A percentile compares a stretch with the other conserved stretches of the same genome.
phyloP scores from a whole-genome alignment of 2,329 filamentous ascomycete species.

The Kalaharituber pfeilii region DNA sequence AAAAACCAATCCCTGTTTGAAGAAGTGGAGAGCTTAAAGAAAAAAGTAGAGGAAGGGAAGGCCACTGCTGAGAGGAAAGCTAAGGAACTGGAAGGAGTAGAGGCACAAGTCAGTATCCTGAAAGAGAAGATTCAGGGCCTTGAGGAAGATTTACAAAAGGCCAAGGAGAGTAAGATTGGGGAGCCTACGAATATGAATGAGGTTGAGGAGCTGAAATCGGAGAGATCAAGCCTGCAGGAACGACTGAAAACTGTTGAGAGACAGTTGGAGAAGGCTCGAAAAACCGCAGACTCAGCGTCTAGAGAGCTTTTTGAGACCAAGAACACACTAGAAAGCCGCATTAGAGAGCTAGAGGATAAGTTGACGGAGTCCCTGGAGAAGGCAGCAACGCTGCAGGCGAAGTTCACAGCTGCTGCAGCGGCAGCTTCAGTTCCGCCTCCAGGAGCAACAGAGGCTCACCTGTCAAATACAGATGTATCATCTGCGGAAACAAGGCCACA shows the following conservation, averaged over 20 bases:
- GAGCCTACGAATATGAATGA: constrained; percentile 3
- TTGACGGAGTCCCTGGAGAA: constrained; percentile 29
- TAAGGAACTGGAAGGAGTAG: constrained; percentile 19
- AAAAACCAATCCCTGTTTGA: constrained; percentile 12
- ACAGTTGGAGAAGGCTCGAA: constrained; percentile 16
- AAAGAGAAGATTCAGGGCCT: constrained; percentile 12
- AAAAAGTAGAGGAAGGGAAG: constrained; percentile 9
- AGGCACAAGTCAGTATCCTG: constrained; percentile 8
- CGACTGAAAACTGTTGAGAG: constrained; percentile 26
- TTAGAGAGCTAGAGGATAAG: constrained; percentile 18
- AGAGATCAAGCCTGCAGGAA: constrained; percentile 26
- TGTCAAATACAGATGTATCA: not conserved
- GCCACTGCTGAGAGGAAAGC: constrained; percentile 5
- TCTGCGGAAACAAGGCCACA: constrained; percentile 25
- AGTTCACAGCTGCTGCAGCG: constrained; percentile 22
- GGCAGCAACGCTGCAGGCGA: constrained; percentile 31
- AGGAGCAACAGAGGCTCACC: not conserved
- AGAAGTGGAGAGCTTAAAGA: constrained; percentile 18
- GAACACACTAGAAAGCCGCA: constrained; percentile 31
- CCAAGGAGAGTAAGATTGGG: not conserved
- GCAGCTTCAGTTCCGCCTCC: constrained; percentile 9
- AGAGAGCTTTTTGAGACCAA: constrained; percentile 27
- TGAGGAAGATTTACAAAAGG: not conserved
- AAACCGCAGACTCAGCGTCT: constrained; percentile 1
- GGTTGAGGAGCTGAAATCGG: constrained; percentile 28